Conservation (phyloP, 2,329 filamentous ascomycete species). For the Fusarium duplospermum region DNA sequence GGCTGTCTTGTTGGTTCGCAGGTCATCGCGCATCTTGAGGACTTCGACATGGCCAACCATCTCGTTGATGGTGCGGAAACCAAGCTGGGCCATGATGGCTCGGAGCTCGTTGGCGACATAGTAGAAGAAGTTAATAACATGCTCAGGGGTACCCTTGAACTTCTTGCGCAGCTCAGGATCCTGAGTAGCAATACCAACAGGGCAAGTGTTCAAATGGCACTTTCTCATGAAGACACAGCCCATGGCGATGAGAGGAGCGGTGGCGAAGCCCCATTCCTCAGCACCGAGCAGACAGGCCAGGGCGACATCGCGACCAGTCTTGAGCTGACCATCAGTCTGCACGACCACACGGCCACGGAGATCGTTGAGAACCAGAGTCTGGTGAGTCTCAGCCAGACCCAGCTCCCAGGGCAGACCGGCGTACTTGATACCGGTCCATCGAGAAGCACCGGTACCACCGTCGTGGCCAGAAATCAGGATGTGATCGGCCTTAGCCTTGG, state of each 20-base stretch:
- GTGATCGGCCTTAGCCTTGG: slow-evolving; percentile 96
- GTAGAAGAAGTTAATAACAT: slow-evolving; percentile 99
- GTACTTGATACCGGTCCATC: slow-evolving; percentile 99
- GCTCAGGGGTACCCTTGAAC: slow-evolving; percentile 91
- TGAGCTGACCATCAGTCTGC: slow-evolving; percentile 94
- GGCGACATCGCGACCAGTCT: slow-evolving; percentile 92
- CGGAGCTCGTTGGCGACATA: slow-evolving; percentile 96
- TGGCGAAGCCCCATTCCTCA: slow-evolving; percentile 98
- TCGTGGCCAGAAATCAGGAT: slow-evolving; percentile 97
- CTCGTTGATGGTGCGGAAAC: slow-evolving; percentile 95
- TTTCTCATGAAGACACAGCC: slow-evolving; percentile 96
- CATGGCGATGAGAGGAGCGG: slow-evolving; percentile 94
- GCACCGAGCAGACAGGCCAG: slow-evolving; percentile 95
- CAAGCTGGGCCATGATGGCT: slow-evolving; percentile 96
- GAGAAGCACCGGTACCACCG: slow-evolving; percentile 93
- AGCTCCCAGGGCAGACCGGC: slow-evolving; percentile 97
- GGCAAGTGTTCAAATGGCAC: slow-evolving; percentile 80
- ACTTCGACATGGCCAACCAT: slow-evolving; percentile 95
- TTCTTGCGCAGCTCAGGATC: slow-evolving; percentile 95
- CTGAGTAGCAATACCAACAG: slow-evolving; percentile 94
- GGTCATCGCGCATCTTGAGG: slow-evolving; percentile 86
- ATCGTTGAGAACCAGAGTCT: slow-evolving; percentile 95
- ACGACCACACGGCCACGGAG: slow-evolving; percentile 95
- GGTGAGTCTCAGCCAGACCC: slow-evolving; percentile 95
- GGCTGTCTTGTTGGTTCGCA: slow-evolving; percentile 87